A percentile compares a stretch with the other conserved stretches of the same genome.
Evolutionary conservation across 78 protist species (phyloP).

Genomic region (Isochrysis galbana): DNA sequence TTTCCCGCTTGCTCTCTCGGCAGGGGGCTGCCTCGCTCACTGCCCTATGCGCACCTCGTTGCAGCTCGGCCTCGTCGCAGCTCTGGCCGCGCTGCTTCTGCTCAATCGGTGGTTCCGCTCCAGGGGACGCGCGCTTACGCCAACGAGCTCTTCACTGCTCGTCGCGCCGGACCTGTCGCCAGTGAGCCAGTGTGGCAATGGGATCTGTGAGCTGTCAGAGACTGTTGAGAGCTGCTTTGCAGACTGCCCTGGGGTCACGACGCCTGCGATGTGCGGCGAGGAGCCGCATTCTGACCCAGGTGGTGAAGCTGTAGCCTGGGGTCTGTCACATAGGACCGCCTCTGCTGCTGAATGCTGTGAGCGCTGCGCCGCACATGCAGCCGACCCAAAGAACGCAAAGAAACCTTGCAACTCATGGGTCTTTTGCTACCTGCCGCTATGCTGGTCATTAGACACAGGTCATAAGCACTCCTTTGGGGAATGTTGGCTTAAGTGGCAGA

Average conservation of each 20-base stretch:
- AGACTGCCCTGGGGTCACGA: slow-evolving; percentile 15
- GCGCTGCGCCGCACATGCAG: background rate
- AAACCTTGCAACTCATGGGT: background rate
- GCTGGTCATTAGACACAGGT: background rate
- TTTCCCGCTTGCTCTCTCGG: no score
- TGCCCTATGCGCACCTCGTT: no score
- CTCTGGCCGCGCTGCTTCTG: no score
- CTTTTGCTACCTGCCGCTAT: background rate
- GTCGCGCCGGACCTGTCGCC: no score
- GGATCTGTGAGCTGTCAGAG: no score
- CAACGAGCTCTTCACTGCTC: no score
- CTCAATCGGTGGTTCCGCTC: no score
- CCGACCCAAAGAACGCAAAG: background rate
- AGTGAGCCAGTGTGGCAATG: no score
- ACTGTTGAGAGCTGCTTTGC: no score
- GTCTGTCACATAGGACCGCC: background rate
- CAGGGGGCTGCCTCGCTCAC: no score
- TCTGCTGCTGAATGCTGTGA: background rate
- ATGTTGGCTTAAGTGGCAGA: slow-evolving; percentile 10
- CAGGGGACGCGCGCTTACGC: no score
- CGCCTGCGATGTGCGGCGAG: background rate
- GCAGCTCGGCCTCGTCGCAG: no score
- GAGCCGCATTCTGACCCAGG: background rate
- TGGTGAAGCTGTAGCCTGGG: background rate
- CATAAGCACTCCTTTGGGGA: background rate